Conservation (phyloP, 805 yeast genomes). For the Candida sithepensis region DNA sequence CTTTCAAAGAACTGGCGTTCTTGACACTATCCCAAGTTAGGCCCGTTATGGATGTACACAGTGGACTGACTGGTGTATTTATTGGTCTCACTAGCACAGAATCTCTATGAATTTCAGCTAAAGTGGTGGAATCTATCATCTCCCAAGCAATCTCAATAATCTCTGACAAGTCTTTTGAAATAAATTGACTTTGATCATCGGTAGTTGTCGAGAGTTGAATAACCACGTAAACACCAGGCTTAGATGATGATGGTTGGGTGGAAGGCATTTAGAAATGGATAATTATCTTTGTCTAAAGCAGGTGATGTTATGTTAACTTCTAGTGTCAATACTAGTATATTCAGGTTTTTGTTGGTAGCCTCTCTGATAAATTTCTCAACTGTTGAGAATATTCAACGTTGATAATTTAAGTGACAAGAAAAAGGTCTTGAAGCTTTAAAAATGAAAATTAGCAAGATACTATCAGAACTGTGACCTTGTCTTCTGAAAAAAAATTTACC, state of each 20-base stretch:
- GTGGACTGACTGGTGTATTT: constrained; percentile 62
- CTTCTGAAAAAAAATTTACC: neutral
- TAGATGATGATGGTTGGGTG: neutral
- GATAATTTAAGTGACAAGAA: neutral
- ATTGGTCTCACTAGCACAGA: constrained; percentile 55
- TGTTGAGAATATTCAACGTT: neutral
- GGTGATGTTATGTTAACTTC: neutral
- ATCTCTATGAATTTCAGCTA: constrained; percentile 40
- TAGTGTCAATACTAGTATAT: neutral
- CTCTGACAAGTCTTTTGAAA: constrained; percentile 65
- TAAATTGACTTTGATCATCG: constrained; percentile 57
- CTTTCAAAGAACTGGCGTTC: constrained; percentile 56
- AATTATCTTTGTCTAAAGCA: neutral
- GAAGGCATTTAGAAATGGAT: neutral
- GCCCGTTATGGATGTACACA: constrained; percentile 47
- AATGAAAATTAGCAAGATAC: neutral
- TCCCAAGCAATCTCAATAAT: constrained; percentile 68
- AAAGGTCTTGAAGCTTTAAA: neutral
- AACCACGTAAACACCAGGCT: constrained; percentile 43
- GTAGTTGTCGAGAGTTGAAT: constrained; percentile 62
- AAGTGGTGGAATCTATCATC: constrained; percentile 49
- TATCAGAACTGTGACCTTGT: neutral
- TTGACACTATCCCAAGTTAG: constrained; percentile 61
- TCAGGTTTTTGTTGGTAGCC: neutral
- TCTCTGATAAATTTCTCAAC: neutral